Conservation (phyloP, 2,329 filamentous ascomycete genomes). For the Tolypocladium guangdongense region DNA sequence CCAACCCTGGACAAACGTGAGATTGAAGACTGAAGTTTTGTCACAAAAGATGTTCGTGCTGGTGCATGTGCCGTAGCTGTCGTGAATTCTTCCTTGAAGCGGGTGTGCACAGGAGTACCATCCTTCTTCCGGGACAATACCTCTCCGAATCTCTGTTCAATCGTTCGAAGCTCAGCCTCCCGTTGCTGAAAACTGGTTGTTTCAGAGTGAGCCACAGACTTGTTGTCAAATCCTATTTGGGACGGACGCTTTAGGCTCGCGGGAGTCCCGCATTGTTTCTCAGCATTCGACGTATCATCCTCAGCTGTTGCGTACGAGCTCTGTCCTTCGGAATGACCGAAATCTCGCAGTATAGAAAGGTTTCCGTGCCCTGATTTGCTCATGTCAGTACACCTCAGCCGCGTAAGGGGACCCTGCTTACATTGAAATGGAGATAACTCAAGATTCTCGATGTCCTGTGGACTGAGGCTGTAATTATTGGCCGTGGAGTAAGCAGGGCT, state of each 20-base stretch:
- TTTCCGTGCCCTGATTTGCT: slow-evolving; percentile 12
- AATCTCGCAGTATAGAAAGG: slow-evolving; percentile 6
- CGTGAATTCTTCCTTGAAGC: slow-evolving; percentile 29
- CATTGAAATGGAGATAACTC: slow-evolving; percentile 24
- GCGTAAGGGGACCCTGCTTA: slow-evolving; percentile 6
- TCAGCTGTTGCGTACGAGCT: slow-evolving; percentile 16
- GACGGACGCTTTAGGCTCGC: not conserved
- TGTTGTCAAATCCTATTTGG: not conserved
- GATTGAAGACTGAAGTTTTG: slow-evolving; percentile 23
- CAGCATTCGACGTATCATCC: slow-evolving; percentile 5
- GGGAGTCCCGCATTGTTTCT: not conserved
- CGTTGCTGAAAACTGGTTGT: slow-evolving; percentile 25
- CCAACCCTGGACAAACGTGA: slow-evolving; percentile 16
- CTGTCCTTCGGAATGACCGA: slow-evolving; percentile 11
- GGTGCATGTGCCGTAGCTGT: slow-evolving; percentile 1
- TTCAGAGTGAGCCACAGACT: slow-evolving; percentile 18
- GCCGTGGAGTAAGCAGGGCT: slow-evolving; percentile 17
- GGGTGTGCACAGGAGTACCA: slow-evolving; percentile 20
- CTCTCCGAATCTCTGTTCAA: slow-evolving; percentile 30
- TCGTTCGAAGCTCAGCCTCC: slow-evolving; percentile 26
- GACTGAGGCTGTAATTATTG: slow-evolving; percentile 16
- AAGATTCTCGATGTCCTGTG: slow-evolving; percentile 22
- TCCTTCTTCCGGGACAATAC: slow-evolving; percentile 18
- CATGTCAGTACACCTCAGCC: not conserved
- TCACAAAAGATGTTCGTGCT: slow-evolving; percentile 19